Base-by-base conservation (phyloP, 176 grass and related monocot species). In the Saccharum spontaneum region DNA sequence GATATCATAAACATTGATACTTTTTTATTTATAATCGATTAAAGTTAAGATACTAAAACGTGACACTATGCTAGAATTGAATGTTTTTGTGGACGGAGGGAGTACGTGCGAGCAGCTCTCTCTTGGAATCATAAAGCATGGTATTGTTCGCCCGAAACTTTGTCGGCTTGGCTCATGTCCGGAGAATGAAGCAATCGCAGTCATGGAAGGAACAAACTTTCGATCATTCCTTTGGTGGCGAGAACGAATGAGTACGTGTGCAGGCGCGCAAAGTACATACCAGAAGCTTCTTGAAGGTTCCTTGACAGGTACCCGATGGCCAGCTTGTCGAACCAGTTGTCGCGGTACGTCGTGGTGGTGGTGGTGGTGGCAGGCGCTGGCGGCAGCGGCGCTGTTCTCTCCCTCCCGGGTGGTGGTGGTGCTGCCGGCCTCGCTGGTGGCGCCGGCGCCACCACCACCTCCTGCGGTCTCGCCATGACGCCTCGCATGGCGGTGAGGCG, bases 281-380 rank as follows among this genome's bases (percentile, higher is more conserved):
- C 97, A 18, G 91, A 86, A 24, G 91, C 89, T 36, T 87, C 73
- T 85, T 97, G 91, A 77, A 99, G 78, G 73, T 90, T 89, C 73
- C 69, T 33, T 1, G 94, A 96, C 17, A 99, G 77, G 90, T 94
- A 89, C 8, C 11, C 88, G 44, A 99, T 99, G 22, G 94, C 97
- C 16, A 99, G 75, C 67, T 73, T 92, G 75, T 99, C 90, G 78
- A 97, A 88, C 92, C 97, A 99, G 82, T 62, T 92, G 86, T 99
- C 97, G 11, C 22, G n/a, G 82, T 99, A 92, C 80, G 62, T 82
- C 11, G 80, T 83, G 10, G 33, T 82, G 15, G 80, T 83, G 10
- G 33, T 34, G 14, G 71, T 3, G n/a, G 64, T 20, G 18, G 16
- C 13, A 14, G 26, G 8, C 6, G 30, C 28, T 4, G 46, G 14